Evolutionary conservation across 352 stramenopile genomes (phyloP).

Genomic region (Globisporangium cederbergense): DNA sequence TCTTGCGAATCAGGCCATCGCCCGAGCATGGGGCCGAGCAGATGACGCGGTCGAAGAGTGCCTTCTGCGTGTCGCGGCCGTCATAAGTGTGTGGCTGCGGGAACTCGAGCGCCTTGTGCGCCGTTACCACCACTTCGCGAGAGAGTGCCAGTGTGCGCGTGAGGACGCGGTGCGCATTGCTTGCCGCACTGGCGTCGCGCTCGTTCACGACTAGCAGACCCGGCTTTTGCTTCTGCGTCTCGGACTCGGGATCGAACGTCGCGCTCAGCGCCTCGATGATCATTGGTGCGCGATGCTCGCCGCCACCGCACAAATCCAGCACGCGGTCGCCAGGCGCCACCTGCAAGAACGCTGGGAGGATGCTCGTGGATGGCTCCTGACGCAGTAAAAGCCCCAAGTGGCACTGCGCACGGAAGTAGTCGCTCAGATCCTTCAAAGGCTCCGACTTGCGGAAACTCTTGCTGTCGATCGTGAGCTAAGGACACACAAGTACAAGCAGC

Average conservation of each 20-base stretch:
- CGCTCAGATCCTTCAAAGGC: conserved; percentile 85
- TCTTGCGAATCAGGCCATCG: conserved; percentile 76
- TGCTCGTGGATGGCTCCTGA: conserved; percentile 95
- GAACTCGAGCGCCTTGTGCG: conserved; percentile 74
- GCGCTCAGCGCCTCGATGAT: conserved; percentile 32
- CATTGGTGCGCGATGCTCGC: conserved; percentile 62
- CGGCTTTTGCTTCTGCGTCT: neutral
- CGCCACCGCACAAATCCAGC: conserved; percentile 65
- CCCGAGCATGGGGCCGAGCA: conserved; percentile 76
- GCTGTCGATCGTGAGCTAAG: conserved; percentile 50
- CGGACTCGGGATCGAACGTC: conserved; percentile 3
- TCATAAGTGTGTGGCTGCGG: conserved; percentile 27
- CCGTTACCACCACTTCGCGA: conserved; percentile 52
- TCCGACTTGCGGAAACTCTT: conserved; percentile 88
- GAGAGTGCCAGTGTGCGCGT: conserved; percentile 51
- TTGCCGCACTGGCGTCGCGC: conserved; percentile 47
- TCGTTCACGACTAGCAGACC: conserved; percentile 74
- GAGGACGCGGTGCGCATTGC: conserved; percentile 50
- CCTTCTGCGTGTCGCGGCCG: conserved; percentile 16
- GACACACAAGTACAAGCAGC: neutral
- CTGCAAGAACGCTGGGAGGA: conserved; percentile 94
- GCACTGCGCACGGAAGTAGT: conserved; percentile 90
- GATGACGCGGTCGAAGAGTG: conserved; percentile 70
- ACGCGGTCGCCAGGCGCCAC: conserved; percentile 77
- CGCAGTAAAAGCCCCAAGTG: conserved; percentile 87